Base-by-base conservation (phyloP, 179 eudicot genomes). In the Spergularia azorica region DNA sequence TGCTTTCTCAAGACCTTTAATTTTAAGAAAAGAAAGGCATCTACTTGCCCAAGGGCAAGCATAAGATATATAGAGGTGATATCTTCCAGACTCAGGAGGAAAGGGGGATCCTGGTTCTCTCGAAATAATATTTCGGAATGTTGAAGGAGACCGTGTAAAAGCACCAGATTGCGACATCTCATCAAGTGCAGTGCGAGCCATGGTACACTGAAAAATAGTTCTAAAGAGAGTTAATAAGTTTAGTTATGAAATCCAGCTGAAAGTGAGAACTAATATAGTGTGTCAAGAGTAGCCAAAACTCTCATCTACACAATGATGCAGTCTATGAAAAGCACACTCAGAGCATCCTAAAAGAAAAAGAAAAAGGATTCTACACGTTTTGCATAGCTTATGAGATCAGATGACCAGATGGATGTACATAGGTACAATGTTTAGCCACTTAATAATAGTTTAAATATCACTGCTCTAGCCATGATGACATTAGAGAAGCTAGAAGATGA, bases 21-120 rank as follows among this genome's bases (percentile, higher is more conserved):
- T 83, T 79, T 91, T 86, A 74, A 95, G 79, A 78, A 73, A 73
- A 46, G 94, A 79, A 52, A 91, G 88, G 71, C 99, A 95, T 73
- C 97, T 87, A 60, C 87, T 86, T 50, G 99, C 97, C 97, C 97
- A 95, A 16, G 99, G 99, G 80, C 99, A 95, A 32, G 97, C 99
- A 80, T 95, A 95, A 3, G 99, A 95, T 79, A 95, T 76, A 63
- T 95, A 95, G n/a, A 95, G 84, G 78, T 93, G 97, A 80, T 95
- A 95, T 86, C 99, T 89, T 71, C 99, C 99, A 50, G 90, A 81
- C 77, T 90, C 92, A 3, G 94, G 87, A 1, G 83, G 86, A 79
- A 91, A 93, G 10, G 81, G 75, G 36, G 99, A 90, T 54, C 74
- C 85, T 46, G 90, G 91, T 76, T 93, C 97, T 79, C 77, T 84